phyloP scores from a whole-genome alignment of 805 yeast genomes.

The Wickerhamomyces silvicola region DNA sequence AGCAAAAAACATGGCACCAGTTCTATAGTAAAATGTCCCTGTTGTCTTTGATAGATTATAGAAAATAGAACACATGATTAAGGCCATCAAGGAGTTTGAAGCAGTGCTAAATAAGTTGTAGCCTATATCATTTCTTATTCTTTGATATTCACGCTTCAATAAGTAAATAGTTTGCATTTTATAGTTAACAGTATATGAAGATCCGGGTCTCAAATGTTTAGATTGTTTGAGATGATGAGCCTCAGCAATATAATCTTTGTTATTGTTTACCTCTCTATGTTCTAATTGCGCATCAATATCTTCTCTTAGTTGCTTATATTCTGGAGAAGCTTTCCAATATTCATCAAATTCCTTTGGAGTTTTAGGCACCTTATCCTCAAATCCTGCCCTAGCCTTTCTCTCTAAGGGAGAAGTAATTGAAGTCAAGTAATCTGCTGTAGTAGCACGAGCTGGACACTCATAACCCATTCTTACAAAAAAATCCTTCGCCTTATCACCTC shows the following conservation, averaged over 20 bases:
- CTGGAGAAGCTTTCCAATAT: constrained; percentile 38
- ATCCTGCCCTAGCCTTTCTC: constrained; percentile 35
- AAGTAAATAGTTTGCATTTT: constrained; percentile 44
- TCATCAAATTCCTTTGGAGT: constrained; percentile 43
- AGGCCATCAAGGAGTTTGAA: constrained; percentile 46
- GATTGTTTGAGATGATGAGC: constrained; percentile 51
- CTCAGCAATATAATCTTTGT: constrained; percentile 25
- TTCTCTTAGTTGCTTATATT: constrained; percentile 29
- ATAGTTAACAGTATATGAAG: constrained; percentile 51
- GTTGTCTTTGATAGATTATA: constrained; percentile 41
- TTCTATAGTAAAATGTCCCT: constrained; percentile 44
- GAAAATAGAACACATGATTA: constrained; percentile 51
- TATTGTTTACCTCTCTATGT: constrained; percentile 6
- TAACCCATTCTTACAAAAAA: constrained; percentile 47
- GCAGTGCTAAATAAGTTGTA: constrained; percentile 36
- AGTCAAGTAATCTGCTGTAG: constrained; percentile 51
- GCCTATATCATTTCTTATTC: constrained; percentile 43
- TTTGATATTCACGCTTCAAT: constrained; percentile 39
- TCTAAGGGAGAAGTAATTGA: constrained; percentile 47
- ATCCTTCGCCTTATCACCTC: constrained; percentile 33
- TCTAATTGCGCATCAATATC: constrained; percentile 34
- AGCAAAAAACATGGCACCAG: constrained; percentile 64
- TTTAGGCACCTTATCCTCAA: constrained; percentile 39
- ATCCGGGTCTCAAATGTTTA: constrained; percentile 35
- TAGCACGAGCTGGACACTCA: constrained; percentile 45